phyloP scores from a whole-genome alignment of 1,284 basidiomycete genomes.

The Phellopilus nigrolimitatus region DNA sequence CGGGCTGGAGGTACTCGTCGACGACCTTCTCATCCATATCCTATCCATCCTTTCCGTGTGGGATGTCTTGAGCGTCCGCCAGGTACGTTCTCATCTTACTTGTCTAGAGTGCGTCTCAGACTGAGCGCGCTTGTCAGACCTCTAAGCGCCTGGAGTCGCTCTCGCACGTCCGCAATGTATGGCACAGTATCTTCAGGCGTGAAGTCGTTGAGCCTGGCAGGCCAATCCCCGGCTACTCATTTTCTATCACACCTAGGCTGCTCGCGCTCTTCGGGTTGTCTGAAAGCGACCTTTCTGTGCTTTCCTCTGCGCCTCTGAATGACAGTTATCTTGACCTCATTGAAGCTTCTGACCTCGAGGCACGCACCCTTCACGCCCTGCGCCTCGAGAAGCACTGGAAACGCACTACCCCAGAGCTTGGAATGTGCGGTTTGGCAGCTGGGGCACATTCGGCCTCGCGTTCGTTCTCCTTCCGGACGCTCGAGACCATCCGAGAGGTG shows the following conservation, averaged over 20 bases:
- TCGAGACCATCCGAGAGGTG: background rate
- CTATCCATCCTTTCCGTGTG: constrained; percentile 8
- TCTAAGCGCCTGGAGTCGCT: constrained; percentile 17
- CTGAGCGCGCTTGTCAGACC: background rate
- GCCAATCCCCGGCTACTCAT: constrained; percentile 15
- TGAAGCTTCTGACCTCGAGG: constrained; percentile 15
- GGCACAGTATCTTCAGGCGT: constrained; percentile 11
- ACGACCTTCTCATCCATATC: constrained; percentile 18
- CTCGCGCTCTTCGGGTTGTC: constrained; percentile 9
- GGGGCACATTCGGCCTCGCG: background rate
- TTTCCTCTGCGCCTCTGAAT: background rate
- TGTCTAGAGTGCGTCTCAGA: background rate
- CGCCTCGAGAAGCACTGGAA: constrained; percentile 16
- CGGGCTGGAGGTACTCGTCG: constrained; percentile 23
- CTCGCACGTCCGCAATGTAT: constrained; percentile 9
- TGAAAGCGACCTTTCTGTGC: constrained; percentile 25
- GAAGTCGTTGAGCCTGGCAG: constrained; percentile 12
- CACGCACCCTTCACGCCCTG: constrained; percentile 15
- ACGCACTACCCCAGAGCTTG: background rate
- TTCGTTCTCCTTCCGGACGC: background rate
- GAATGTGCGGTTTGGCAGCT: background rate
- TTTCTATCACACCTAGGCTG: constrained; percentile 6
- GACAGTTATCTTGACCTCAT: constrained; percentile 1
- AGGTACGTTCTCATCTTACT: constrained; percentile 1
- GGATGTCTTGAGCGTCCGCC: constrained; percentile 15